These are phyloP conservation scores for Mycena crocata DNA, from an alignment of 768 basidiomycete genomes.

Conservation along the genomic window DNA sequence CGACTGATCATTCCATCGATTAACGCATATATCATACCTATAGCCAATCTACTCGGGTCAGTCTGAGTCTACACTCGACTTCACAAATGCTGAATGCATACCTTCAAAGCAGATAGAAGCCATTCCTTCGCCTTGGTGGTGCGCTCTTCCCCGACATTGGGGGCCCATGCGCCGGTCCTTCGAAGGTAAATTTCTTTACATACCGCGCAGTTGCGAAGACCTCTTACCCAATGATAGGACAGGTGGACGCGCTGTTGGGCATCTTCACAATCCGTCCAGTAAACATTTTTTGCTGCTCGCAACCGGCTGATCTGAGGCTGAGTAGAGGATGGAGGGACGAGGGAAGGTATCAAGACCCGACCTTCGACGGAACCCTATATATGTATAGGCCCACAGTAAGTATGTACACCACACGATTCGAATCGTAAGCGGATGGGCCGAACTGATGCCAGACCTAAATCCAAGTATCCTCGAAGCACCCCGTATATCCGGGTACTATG, in stretches of 20 bases:
- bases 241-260: conserved; percentile 25
- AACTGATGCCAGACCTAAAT: conserved; percentile 15
- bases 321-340: background rate
- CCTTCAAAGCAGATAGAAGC: conserved; percentile 46
- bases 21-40: conserved; percentile 5
- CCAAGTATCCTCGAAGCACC: background rate
- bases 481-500: conserved; percentile 17
- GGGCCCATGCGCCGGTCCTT: conserved; percentile 31
- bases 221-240: conserved; percentile 32
- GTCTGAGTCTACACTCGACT: conserved; percentile 1
- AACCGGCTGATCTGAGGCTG: background rate
- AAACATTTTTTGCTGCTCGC: conserved; percentile 14
- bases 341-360: background rate
- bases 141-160: conserved; percentile 30
- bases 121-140: conserved; percentile 38
- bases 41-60: conserved; percentile 21
- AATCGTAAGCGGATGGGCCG: background rate
- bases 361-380: conserved; percentile 3
- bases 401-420: conserved; percentile 2
- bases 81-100: background rate
- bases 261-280: conserved; percentile 25
- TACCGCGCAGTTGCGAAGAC: background rate
- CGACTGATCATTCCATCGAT: too few species aligned
- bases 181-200: background rate
- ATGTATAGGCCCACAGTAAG: background rate